Evolutionary conservation across 805 yeast species (phyloP), one percentile per base, ranked within the genome.

Genomic region (Ogataea thermomethanolica): DNA sequence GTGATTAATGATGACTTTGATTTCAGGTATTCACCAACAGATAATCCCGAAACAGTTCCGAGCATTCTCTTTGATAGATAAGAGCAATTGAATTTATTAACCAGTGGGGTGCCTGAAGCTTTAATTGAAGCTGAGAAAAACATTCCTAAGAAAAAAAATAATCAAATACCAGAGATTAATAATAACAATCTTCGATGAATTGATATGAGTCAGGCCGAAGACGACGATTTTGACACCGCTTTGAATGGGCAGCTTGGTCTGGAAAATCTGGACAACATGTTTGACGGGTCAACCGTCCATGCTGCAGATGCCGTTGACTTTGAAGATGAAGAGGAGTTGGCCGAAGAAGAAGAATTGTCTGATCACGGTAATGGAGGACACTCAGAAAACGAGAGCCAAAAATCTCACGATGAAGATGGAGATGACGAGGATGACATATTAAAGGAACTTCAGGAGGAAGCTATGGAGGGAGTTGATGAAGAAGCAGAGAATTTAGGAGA

Each of bases 241-340:
- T 49, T 64, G 49, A 53, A 44, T 26, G 67, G 66, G 21, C 62
- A 61, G 43, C 43, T 64, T 25, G 66, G 63, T 2, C 42, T 51
- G 15, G 46, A 42, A 7, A 50, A 56, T 22, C 51, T 62, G 21
- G 65, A 61, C 12, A 54, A 49, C 20, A 49, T 63, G 54, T 59
- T 59, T 38, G 73, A 66, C 24, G 81, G 76, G 13, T 66, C 75
- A 61, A 66, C 85, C 2, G 72, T 74, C 39, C 98, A 90, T 61
- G 90, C 93, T 1, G 96, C 78, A 6, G 91, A 90, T 60, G 99
- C 99, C 8, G 69, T 89, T 24, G 98, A 91, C 61, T 91, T 85
- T 58, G 96, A 87, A 55, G 96, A 87, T 58, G 95, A 86, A 54
- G 97, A 90, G 50, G 97, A 90, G 61, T 67, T 90, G 35, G 97